Conservation (phyloP, 2,329 filamentous ascomycete genomes). For the Didymella sp. region DNA sequence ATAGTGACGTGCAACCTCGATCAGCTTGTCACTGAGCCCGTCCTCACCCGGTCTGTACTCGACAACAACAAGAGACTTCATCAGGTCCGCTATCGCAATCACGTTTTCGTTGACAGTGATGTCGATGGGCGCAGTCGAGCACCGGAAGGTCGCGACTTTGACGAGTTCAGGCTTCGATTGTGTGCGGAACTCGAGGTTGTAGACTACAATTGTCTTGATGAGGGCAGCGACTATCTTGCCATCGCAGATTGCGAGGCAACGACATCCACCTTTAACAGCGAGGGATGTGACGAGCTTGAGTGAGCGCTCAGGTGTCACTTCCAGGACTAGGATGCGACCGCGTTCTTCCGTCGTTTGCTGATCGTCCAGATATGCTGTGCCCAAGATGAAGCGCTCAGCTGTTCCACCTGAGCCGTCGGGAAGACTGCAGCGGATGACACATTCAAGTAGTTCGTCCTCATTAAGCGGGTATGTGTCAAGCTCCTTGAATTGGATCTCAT, state of each 20-base stretch:
- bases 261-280: slow-evolving; percentile 78
- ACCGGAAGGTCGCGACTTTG: slow-evolving; percentile 78
- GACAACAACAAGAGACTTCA: slow-evolving; percentile 87
- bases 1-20: slow-evolving; percentile 80
- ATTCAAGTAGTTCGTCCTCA: slow-evolving; percentile 79
- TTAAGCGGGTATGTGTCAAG: slow-evolving; percentile 74
- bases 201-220: slow-evolving; percentile 80
- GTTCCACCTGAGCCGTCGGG: slow-evolving; percentile 63
- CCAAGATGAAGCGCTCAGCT: slow-evolving; percentile 86
- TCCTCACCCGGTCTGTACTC: slow-evolving; percentile 69
- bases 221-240: slow-evolving; percentile 84
- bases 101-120: slow-evolving; percentile 74
- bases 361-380: slow-evolving; percentile 79
- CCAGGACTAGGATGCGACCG: slow-evolving; percentile 84
- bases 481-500: slow-evolving; percentile 85
- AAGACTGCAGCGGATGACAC: slow-evolving; percentile 78
- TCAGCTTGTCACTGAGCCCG: slow-evolving; percentile 67
- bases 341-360: slow-evolving; percentile 59
- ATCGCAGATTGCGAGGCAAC: slow-evolving; percentile 73
- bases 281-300: slow-evolving; percentile 75
- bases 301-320: slow-evolving; percentile 76
- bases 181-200: slow-evolving; percentile 62
- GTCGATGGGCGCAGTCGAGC: slow-evolving; percentile 83
- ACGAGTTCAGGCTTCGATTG: slow-evolving; percentile 63
- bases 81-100: slow-evolving; percentile 88